Evolutionary conservation across 495 filamentous ascomycete genomes (phyloP).

Genomic region (Penicillium longicatenatum): DNA sequence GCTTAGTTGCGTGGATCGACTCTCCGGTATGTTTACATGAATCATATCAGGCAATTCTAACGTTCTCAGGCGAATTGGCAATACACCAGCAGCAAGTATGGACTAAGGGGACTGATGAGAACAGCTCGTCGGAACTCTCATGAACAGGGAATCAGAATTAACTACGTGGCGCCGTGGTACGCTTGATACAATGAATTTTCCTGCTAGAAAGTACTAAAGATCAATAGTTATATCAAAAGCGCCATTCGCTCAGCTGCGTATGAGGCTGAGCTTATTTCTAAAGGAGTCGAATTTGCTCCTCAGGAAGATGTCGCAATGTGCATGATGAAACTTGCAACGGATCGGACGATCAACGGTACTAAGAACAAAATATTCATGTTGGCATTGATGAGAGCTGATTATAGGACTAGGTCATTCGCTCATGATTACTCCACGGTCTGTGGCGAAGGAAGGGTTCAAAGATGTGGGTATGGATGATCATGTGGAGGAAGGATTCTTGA

Average conservation of each 20-base stretch:
- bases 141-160: slow-evolving; percentile 38
- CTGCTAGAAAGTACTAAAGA: not conserved
- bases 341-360: slow-evolving; percentile 37
- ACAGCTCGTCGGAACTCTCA: slow-evolving; percentile 24
- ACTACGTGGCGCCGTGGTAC: slow-evolving; percentile 38
- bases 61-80: slow-evolving; percentile 30
- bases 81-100: slow-evolving; percentile 39
- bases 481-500: slow-evolving; percentile 21
- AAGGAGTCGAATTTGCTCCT: slow-evolving; percentile 35
- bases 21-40: slow-evolving; percentile 22
- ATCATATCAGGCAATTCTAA: not conserved
- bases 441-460: slow-evolving; percentile 24
- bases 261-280: slow-evolving; percentile 26
- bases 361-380: not conserved
- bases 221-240: slow-evolving; percentile 24
- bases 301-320: slow-evolving; percentile 27
- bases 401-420: slow-evolving; percentile 19
- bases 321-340: slow-evolving; percentile 36
- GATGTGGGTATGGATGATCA: slow-evolving; percentile 24
- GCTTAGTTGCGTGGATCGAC: slow-evolving; percentile 29
- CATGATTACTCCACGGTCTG: slow-evolving; percentile 21
- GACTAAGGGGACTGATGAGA: slow-evolving; percentile 39
- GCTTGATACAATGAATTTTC: not conserved
- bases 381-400: not conserved
- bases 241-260: slow-evolving; percentile 23